Evolutionary conservation across 495 filamentous ascomycete genomes (phyloP), one percentile per base, ranked within the genome.

Genomic region (Platismatia glauca): DNA sequence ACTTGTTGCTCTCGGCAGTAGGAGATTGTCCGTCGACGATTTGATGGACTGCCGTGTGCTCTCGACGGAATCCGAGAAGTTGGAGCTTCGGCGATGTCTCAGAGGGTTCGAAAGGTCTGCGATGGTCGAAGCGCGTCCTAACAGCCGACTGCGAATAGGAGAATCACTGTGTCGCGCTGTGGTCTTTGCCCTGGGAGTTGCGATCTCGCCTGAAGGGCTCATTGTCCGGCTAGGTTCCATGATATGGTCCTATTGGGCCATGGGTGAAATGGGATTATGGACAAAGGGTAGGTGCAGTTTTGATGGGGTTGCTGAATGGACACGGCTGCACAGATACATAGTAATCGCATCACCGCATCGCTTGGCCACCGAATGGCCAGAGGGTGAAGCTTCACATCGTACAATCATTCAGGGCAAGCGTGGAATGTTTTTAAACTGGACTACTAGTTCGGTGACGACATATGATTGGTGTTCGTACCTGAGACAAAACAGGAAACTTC

Each of bases 21-120:
- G 75, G 22, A 95, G 71, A 62, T 87, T 84, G 64, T 91, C 87
- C 0, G 88, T 89, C 0, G 86, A 89, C 7, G 82, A 82, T 48
- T 84, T 83, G 22, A 93, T 77, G 9, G 83, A 85, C 57, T 81
- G 78, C 41, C 82, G 81, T 6, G 84, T 83, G 63, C 91, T 89
- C 57, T 80, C 83, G 20, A 89, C 66, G 55, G 81, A 84, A 59
- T 89, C 86, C 2, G 90, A 92, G 56, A 92, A 82, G 29, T 81
- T 84, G 29, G 89, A 93, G 75, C 85, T 88, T 65, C 89, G 83
- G 58, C 89, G 82, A 44, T 82, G 78, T 57, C 67, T 65, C 50
- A 69, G 70, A 31, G 71, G 59, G 35, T 33, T 68, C n/a, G 68
- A 67, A 0, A 67, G 64, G 27, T 78, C 78, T 4, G 72, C 66